Evolutionary conservation across 2,329 filamentous ascomycete species (phyloP).

Genomic region (Mollisia scopiformis): DNA sequence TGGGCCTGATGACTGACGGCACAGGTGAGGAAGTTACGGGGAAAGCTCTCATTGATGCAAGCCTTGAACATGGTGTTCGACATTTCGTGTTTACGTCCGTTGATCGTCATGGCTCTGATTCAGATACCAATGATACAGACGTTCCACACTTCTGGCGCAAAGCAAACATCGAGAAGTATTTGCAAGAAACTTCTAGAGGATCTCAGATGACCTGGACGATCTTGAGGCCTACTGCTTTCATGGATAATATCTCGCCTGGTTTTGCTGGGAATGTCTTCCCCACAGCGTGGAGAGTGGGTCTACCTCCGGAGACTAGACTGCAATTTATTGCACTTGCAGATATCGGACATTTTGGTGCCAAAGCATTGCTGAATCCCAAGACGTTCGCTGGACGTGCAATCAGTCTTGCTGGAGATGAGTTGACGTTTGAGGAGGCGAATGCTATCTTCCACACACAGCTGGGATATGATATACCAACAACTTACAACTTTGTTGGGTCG

Average conservation of each 20-base stretch:
- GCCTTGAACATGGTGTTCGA: constrained; percentile 50
- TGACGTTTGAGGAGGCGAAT: constrained; percentile 40
- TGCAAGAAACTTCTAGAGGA: constrained; percentile 44
- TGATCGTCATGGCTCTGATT: constrained; percentile 54
- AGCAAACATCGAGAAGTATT: constrained; percentile 56
- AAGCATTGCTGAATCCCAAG: constrained; percentile 44
- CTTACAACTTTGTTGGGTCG: constrained; percentile 30
- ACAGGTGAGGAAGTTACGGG: constrained; percentile 48
- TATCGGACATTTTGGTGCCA: constrained; percentile 49
- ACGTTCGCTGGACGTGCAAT: constrained; percentile 42
- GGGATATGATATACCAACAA: constrained; percentile 32
- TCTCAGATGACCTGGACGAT: constrained; percentile 54
- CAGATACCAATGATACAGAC: constrained; percentile 48
- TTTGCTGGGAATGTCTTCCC: constrained; percentile 31
- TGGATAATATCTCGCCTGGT: constrained; percentile 46
- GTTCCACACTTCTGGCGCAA: constrained; percentile 60
- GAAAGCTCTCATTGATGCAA: constrained; percentile 53
- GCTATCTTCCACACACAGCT: constrained; percentile 35
- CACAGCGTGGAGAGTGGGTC: constrained; percentile 35
- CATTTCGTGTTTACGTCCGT: constrained; percentile 61
- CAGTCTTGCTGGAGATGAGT: constrained; percentile 48
- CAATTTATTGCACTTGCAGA: constrained; percentile 47
- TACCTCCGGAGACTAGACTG: constrained; percentile 37
- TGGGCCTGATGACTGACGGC: constrained; percentile 9
- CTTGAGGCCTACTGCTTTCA: constrained; percentile 57